Evolutionary conservation across 257 asterid genomes (phyloP).

Genomic region (Solanum neorickii): DNA sequence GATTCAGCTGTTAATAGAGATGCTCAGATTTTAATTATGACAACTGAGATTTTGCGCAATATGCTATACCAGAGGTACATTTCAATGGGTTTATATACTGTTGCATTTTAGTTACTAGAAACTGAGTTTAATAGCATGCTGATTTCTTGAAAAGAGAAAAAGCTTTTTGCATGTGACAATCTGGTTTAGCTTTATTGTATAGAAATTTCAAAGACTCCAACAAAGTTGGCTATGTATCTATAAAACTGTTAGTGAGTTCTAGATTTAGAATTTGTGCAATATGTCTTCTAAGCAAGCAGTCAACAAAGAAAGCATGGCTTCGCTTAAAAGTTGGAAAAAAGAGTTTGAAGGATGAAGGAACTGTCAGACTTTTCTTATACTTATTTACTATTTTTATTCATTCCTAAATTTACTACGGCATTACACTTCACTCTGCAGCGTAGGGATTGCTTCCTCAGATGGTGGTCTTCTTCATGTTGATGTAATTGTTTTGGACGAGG

Average conservation of each 20-base stretch:
- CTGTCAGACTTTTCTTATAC: background rate
- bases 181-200: background rate
- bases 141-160: background rate
- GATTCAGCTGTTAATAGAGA: conserved; percentile 95
- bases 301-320: background rate
- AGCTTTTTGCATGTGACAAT: background rate
- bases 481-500: conserved; percentile 98
- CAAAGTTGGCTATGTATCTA: background rate
- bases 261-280: background rate
- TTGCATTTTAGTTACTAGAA: background rate
- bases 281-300: background rate
- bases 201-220: background rate
- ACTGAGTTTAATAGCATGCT: background rate
- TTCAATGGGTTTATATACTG: background rate
- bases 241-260: background rate
- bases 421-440: conserved; percentile 35
- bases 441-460: conserved; percentile 72
- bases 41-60: conserved; percentile 95
- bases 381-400: background rate
- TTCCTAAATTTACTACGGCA: background rate
- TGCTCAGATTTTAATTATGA: conserved; percentile 92
- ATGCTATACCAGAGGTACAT: conserved; percentile 83
- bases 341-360: background rate
- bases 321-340: background rate
- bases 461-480: conserved; percentile 84